phyloP scores from a whole-genome alignment of 768 basidiomycete species.

The Daedalea quercina region DNA sequence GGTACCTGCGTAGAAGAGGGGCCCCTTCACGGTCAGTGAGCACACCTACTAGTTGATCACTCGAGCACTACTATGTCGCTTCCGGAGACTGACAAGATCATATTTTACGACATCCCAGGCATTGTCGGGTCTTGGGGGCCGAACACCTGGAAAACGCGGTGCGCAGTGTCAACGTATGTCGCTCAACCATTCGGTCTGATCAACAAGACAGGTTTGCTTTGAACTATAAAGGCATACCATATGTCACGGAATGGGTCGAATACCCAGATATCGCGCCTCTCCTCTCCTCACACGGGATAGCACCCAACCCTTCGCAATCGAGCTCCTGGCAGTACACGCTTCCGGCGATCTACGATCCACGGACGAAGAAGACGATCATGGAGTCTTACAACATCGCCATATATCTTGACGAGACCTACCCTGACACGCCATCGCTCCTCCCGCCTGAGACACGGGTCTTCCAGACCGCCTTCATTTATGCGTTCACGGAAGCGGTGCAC shows the following conservation, averaged over 20 bases:
- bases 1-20: too few species aligned
- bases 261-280: slow-evolving; percentile 38
- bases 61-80: not conserved
- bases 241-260: slow-evolving; percentile 46
- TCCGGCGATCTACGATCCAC: slow-evolving; percentile 23
- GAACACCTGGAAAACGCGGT: slow-evolving; percentile 23
- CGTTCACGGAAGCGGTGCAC: not conserved
- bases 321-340: slow-evolving; percentile 19
- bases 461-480: slow-evolving; percentile 17
- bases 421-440: slow-evolving; percentile 27
- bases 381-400: slow-evolving; percentile 22
- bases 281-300: slow-evolving; percentile 29
- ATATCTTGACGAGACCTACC: slow-evolving; percentile 22
- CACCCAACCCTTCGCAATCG: slow-evolving; percentile 21
- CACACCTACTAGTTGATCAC: too few species aligned
- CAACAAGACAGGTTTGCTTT: slow-evolving; percentile 20
- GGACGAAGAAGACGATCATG: slow-evolving; percentile 11
- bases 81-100: not conserved
- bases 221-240: slow-evolving; percentile 34
- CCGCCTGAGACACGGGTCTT: slow-evolving; percentile 25
- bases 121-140: slow-evolving; percentile 8
- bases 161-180: slow-evolving; percentile 6
- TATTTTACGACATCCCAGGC: slow-evolving; percentile 17
- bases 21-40: too few species aligned
- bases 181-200: not conserved